These are phyloP conservation scores for Anthostomella pinea DNA, from an alignment of 2,329 filamentous ascomycete species.

Conservation along the genomic window DNA sequence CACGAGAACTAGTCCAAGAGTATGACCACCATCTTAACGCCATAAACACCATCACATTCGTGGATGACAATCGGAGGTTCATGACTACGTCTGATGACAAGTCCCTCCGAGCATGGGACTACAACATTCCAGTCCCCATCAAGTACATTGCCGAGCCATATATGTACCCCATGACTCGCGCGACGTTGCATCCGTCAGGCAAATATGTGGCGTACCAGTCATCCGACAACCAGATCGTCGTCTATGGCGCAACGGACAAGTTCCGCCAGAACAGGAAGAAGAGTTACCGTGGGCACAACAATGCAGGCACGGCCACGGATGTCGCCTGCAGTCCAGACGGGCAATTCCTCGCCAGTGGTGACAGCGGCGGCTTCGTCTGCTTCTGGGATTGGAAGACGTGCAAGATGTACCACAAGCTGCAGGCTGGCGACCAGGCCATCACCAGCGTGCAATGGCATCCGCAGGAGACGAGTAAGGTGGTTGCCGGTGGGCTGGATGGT, in stretches of 20 bases:
- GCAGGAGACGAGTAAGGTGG: slow-evolving; percentile 94
- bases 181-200: slow-evolving; percentile 78
- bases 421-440: slow-evolving; percentile 76
- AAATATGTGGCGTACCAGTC: slow-evolving; percentile 95
- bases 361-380: slow-evolving; percentile 83
- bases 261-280: slow-evolving; percentile 98
- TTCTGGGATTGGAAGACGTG: slow-evolving; percentile 99
- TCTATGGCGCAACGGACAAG: slow-evolving; percentile 91
- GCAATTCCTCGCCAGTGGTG: slow-evolving; percentile 83
- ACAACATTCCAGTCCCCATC: slow-evolving; percentile 96
- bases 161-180: slow-evolving; percentile 94
- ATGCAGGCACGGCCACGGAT: slow-evolving; percentile 89
- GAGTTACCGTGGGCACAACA: slow-evolving; percentile 92
- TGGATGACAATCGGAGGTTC: slow-evolving; percentile 91
- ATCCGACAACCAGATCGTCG: slow-evolving; percentile 93
- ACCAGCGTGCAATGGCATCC: slow-evolving; percentile 94
- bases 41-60: slow-evolving; percentile 96
- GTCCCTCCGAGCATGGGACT: slow-evolving; percentile 94
- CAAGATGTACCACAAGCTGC: slow-evolving; percentile 97
- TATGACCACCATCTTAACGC: slow-evolving; percentile 98
- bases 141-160: slow-evolving; percentile 97
- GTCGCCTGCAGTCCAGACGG: slow-evolving; percentile 86
- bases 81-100: slow-evolving; percentile 98
- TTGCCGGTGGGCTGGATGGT: slow-evolving; percentile 85
- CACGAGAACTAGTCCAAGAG: slow-evolving; percentile 81